Evolutionary conservation across 2,329 filamentous ascomycete species (phyloP).

Genomic region (Fonsecaea nubica): DNA sequence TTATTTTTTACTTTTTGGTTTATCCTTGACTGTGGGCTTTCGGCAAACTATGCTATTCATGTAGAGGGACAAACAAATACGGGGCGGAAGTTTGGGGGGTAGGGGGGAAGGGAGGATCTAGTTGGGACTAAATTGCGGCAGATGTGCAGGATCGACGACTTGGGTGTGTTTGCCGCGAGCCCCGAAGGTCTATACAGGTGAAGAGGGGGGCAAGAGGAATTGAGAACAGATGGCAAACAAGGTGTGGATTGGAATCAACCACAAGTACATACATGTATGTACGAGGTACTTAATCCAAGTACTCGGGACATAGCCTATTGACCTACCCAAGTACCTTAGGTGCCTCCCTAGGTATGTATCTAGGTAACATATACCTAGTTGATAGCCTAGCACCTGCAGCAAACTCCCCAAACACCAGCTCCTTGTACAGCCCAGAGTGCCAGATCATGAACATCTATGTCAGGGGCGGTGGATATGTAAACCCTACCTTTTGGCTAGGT

Average conservation of each 20-base stretch:
- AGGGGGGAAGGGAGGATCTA: background rate
- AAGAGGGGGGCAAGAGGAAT: background rate
- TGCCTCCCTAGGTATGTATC: background rate
- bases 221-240: background rate
- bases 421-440: background rate
- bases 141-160: slow-evolving; percentile 7
- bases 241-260: too few species aligned
- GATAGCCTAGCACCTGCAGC: too few species aligned
- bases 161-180: background rate
- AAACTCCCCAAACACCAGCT: too few species aligned
- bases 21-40: background rate
- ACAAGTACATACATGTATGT: too few species aligned
- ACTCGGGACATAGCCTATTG: too few species aligned
- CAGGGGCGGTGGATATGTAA: slow-evolving; percentile 1
- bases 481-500: background rate
- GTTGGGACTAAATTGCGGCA: slow-evolving; percentile 1
- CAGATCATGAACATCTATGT: background rate
- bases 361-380: background rate
- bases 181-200: background rate
- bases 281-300: too few species aligned
- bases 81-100: background rate
- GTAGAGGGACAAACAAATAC: background rate
- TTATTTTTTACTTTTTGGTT: background rate
- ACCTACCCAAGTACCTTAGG: background rate
- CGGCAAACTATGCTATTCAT: background rate